A percentile compares a stretch with the other conserved stretches of the same genome.
Evolutionary conservation across 1,284 basidiomycete genomes (phyloP).

Genomic region (Afroboletus lepidellus): DNA sequence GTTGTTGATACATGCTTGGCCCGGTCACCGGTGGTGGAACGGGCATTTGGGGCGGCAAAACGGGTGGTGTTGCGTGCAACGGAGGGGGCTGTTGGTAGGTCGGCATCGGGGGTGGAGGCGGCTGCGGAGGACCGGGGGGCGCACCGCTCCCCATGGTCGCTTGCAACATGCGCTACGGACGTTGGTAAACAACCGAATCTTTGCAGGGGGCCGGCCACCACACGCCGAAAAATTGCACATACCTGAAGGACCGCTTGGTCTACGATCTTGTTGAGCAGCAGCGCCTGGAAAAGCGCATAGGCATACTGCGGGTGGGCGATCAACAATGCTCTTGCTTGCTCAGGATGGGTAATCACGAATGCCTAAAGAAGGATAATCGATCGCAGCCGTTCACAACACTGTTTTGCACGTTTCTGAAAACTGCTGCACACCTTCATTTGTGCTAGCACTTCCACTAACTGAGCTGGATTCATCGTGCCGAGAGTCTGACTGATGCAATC

Average conservation of each 20-base stretch:
- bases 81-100: slow-evolving; percentile 37
- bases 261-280: slow-evolving; percentile 93
- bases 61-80: slow-evolving; percentile 37
- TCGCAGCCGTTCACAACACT: slow-evolving; percentile 22
- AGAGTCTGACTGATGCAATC: slow-evolving; percentile 90
- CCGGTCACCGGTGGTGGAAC: slow-evolving; percentile 34
- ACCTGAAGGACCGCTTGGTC: slow-evolving; percentile 82
- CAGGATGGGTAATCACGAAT: slow-evolving; percentile 88
- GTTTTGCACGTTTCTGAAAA: slow-evolving; percentile 24
- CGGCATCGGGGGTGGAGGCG: slow-evolving; percentile 34
- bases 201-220: slow-evolving; percentile 12
- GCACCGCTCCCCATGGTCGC: slow-evolving; percentile 26
- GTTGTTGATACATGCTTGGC: slow-evolving; percentile 35
- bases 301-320: slow-evolving; percentile 88
- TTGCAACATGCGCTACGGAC: slow-evolving; percentile 35
- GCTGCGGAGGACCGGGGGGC: slow-evolving; percentile 28
- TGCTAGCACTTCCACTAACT: slow-evolving; percentile 92
- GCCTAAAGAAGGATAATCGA: slow-evolving; percentile 47
- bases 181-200: slow-evolving; percentile 14
- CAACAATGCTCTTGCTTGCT: slow-evolving; percentile 83
- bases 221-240: slow-evolving; percentile 26
- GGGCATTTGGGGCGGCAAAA: slow-evolving; percentile 33
- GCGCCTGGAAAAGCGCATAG: slow-evolving; percentile 95
- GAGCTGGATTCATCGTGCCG: slow-evolving; percentile 78
- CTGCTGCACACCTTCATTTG: slow-evolving; percentile 86